These are phyloP conservation scores for Aphanomyces cochlioides DNA, from an alignment of 352 stramenopile genomes.

Conservation along the genomic window DNA sequence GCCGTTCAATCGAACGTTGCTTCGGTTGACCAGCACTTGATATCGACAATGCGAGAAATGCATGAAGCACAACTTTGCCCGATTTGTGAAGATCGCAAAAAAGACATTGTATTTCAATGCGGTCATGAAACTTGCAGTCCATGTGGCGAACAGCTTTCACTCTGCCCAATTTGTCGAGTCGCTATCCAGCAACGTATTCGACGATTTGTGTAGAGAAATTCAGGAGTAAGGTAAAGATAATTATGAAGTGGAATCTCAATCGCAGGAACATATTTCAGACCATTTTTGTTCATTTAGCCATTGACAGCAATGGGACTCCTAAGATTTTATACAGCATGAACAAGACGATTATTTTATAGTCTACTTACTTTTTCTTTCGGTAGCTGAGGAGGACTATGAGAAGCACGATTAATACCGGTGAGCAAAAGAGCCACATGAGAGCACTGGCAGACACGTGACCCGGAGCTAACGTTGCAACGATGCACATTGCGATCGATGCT, in stretches of 20 bases:
- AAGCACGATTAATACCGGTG: neutral
- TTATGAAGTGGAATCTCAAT: too few species aligned
- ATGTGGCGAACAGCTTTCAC: slow-evolving; percentile 48
- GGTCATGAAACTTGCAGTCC: slow-evolving; percentile 71
- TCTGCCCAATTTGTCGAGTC: slow-evolving; percentile 72
- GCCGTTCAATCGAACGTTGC: too few species aligned
- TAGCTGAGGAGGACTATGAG: neutral
- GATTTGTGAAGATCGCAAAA: slow-evolving; percentile 74
- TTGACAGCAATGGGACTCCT: too few species aligned
- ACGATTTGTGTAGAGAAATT: slow-evolving; percentile 41
- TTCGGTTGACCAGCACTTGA: too few species aligned
- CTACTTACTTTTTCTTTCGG: neutral
- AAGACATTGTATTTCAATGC: slow-evolving; percentile 82
- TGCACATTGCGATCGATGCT: neutral
- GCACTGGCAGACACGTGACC: neutral
- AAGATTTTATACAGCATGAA: too few species aligned
- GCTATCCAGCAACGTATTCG: slow-evolving; percentile 73
- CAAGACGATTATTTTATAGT: too few species aligned
- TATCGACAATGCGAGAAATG: slow-evolving; percentile 33
- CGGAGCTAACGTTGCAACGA: slow-evolving; percentile 1
- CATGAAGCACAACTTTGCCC: slow-evolving; percentile 62
- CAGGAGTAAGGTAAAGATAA: too few species aligned
- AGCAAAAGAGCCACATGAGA: slow-evolving; percentile 14
- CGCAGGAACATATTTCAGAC: too few species aligned
- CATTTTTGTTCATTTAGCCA: too few species aligned